Evolutionary conservation across 257 asterid genomes (phyloP).

Genomic region (Jacaranda mimosifolia): DNA sequence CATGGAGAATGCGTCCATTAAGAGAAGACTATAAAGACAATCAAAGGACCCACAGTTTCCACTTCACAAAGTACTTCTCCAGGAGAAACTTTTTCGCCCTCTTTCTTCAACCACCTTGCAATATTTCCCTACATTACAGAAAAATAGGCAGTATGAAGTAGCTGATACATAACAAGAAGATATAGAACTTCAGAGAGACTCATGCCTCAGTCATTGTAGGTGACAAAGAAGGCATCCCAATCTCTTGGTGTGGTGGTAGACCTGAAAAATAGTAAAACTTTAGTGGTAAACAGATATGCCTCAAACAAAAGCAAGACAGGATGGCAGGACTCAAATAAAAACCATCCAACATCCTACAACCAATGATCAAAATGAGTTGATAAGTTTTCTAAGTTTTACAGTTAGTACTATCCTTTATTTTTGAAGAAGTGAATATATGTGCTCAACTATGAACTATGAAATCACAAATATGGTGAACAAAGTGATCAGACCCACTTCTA

Average conservation of each 20-base stretch:
- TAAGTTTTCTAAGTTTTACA: background rate
- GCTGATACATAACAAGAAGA: background rate
- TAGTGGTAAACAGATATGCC: conserved; percentile 16
- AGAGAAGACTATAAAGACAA: background rate
- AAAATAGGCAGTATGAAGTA: background rate
- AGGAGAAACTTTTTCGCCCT: conserved; percentile 6
- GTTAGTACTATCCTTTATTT: background rate
- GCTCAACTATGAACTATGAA: background rate
- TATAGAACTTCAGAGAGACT: conserved; percentile 2
- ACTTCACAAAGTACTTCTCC: conserved; percentile 11
- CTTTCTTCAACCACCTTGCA: conserved; percentile 2
- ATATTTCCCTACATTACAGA: conserved; percentile 3
- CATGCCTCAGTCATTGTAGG: conserved; percentile 83
- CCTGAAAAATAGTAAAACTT: conserved; percentile 38
- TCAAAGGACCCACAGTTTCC: background rate
- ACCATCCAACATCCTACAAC: background rate
- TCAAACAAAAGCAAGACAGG: background rate
- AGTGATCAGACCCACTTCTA: conserved; percentile 4
- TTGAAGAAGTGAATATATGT: background rate
- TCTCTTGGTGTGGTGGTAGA: conserved; percentile 9
- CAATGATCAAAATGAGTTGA: background rate
- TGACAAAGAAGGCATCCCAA: conserved; percentile 73
- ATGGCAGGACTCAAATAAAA: conserved; percentile 4
- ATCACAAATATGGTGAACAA: background rate
- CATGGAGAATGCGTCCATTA: conserved; percentile 5